phyloP scores from a whole-genome alignment of 2,329 filamentous ascomycete genomes.

The Colletotrichum godetiae region DNA sequence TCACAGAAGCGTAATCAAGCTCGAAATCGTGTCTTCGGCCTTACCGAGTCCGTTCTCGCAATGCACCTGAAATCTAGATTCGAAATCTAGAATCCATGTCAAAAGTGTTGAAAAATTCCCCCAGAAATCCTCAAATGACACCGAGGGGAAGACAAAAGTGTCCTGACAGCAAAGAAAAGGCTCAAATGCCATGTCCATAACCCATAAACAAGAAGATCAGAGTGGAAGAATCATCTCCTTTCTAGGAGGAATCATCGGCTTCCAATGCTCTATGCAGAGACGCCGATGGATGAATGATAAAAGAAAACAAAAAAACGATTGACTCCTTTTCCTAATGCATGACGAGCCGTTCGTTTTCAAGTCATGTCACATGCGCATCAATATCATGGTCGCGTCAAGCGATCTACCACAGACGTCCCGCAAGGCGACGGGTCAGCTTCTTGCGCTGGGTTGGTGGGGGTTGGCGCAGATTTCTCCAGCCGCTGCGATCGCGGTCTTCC shows the following conservation, averaged over 20 bases:
- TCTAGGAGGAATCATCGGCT: constrained; percentile 21
- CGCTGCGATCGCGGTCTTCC: constrained; percentile 62
- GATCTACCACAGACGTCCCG: constrained; percentile 41
- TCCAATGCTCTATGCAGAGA: constrained; percentile 27
- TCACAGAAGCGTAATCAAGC: background rate
- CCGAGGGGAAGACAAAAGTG: background rate
- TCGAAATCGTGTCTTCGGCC: background rate
- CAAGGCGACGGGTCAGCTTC: constrained; percentile 54
- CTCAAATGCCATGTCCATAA: background rate
- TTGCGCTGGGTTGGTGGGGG: constrained; percentile 50
- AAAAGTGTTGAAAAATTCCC: background rate
- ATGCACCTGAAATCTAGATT: background rate
- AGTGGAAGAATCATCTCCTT: constrained; percentile 3
- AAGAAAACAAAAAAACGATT: background rate
- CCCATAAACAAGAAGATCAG: background rate
- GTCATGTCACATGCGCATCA: constrained; percentile 19
- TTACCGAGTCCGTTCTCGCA: background rate
- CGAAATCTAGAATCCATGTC: background rate
- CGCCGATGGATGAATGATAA: constrained; percentile 25
- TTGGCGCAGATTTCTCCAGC: constrained; percentile 56
- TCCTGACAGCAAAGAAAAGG: background rate
- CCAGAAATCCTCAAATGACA: background rate
- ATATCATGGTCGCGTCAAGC: background rate
- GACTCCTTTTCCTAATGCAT: constrained; percentile 35
- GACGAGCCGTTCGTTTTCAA: constrained; percentile 5